These are phyloP conservation scores for Scedosporium minutisporum DNA, from an alignment of 2,329 filamentous ascomycete genomes.

Conservation along the genomic window DNA sequence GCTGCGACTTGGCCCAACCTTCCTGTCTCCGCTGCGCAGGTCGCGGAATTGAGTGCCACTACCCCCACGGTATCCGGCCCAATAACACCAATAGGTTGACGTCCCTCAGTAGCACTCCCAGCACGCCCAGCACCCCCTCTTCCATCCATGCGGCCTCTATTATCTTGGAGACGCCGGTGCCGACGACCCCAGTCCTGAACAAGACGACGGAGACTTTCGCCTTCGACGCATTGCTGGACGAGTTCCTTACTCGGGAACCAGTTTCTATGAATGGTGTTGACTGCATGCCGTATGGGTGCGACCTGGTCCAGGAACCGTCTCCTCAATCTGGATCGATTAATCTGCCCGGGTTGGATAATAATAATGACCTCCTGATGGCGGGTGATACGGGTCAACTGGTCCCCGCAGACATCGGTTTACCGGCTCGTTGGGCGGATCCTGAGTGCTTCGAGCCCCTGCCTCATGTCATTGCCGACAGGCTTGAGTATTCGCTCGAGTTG, in stretches of 20 bases:
- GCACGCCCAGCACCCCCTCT: not conserved
- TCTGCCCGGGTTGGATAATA: slow-evolving; percentile 10
- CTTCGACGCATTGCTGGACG: not conserved
- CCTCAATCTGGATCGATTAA: not conserved
- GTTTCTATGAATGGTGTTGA: not conserved
- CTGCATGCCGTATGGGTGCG: not conserved
- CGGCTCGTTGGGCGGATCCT: not conserved
- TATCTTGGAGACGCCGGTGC: not conserved
- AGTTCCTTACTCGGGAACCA: not conserved
- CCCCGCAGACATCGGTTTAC: not conserved
- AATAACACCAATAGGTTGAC: not conserved
- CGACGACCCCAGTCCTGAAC: not conserved
- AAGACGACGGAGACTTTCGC: slow-evolving; percentile 1
- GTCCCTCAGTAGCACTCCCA: not conserved
- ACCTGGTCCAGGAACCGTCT: not conserved
- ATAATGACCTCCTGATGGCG: slow-evolving; percentile 12
- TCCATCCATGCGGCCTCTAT: not conserved
- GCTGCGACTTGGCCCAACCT: slow-evolving; percentile 42
- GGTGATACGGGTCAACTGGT: slow-evolving; percentile 12
- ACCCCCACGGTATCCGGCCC: slow-evolving; percentile 18
- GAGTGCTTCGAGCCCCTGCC: slow-evolving; percentile 14
- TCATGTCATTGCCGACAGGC: slow-evolving; percentile 20
- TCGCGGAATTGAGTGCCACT: slow-evolving; percentile 37
- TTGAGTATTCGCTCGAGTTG: slow-evolving; percentile 37
- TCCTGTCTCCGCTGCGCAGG: slow-evolving; percentile 42